phyloP scores from a whole-genome alignment of 148 eudicot genomes.

The Mesembryanthemum crystallinum region DNA sequence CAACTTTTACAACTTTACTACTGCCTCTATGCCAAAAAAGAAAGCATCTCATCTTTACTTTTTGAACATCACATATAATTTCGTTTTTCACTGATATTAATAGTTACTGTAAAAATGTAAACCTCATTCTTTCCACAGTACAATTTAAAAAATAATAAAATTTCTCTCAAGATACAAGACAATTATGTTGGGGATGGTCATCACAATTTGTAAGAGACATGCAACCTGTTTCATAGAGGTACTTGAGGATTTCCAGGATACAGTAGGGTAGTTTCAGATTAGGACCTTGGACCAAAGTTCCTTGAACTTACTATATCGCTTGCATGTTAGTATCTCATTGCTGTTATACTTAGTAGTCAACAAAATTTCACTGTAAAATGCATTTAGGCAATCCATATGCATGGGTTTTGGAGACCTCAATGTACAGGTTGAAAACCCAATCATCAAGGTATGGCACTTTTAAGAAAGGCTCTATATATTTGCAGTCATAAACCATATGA shows the following conservation, averaged over 20 bases:
- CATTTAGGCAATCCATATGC: not conserved
- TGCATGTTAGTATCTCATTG: not conserved
- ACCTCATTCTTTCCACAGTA: no score
- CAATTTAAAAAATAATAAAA: no score
- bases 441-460: not conserved
- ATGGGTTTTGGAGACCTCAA: not conserved
- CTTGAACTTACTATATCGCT: not conserved
- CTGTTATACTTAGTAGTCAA: not conserved
- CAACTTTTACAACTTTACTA: no score
- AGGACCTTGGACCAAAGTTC: not conserved
- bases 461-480: no score
- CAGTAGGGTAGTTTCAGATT: not conserved
- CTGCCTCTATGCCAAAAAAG: no score
- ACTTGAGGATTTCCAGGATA: not conserved
- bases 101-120: no score
- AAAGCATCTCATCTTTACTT: no score
- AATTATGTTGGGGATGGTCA: no score
- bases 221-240: not conserved
- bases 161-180: no score
- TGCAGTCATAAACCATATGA: not conserved
- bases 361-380: not conserved
- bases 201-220: not conserved
- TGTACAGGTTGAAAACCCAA: not conserved
- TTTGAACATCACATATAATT: no score
- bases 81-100: no score